phyloP scores from a whole-genome alignment of 2,329 filamentous ascomycete species.

The Aspergillus sp. region DNA sequence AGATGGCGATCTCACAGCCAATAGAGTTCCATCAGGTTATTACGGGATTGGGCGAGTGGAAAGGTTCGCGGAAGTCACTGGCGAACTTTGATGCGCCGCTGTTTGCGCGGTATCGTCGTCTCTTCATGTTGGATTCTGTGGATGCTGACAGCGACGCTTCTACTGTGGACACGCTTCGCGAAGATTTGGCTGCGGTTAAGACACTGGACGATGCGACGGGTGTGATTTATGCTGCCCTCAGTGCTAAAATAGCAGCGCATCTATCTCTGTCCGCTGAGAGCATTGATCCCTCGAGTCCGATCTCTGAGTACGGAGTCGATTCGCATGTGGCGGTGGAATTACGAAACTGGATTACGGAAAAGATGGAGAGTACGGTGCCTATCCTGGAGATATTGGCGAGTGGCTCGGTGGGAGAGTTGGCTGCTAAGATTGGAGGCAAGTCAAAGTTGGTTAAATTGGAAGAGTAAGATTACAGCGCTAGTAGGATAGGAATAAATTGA shows the following conservation, averaged over 20 bases:
- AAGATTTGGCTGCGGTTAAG: conserved; percentile 5
- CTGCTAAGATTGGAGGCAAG: conserved; percentile 13
- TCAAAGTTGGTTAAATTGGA: conserved; percentile 4
- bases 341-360: conserved; percentile 36
- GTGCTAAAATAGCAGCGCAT: conserved; percentile 13
- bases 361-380: conserved; percentile 23
- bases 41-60: conserved; percentile 19
- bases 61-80: conserved; percentile 10
- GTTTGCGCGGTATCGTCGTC: conserved; percentile 17
- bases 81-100: conserved; percentile 17
- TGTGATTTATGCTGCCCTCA: conserved; percentile 11
- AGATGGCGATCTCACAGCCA: conserved; percentile 11
- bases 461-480: not conserved
- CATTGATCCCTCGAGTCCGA: conserved; percentile 16
- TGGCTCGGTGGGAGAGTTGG: conserved; percentile 17
- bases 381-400: conserved; percentile 24
- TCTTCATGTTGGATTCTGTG: not conserved
- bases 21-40: conserved; percentile 11
- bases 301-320: conserved; percentile 35
- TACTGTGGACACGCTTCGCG: conserved; percentile 5
- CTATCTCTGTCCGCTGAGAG: conserved; percentile 14
- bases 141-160: not conserved
- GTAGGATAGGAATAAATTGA: too few species aligned
- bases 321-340: conserved; percentile 43
- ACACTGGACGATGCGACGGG: conserved; percentile 13